A percentile compares a stretch with the other conserved stretches of the same genome.
Evolutionary conservation across 106 monocot genomes (phyloP).

Genomic region (Ottelia alismoides): DNA sequence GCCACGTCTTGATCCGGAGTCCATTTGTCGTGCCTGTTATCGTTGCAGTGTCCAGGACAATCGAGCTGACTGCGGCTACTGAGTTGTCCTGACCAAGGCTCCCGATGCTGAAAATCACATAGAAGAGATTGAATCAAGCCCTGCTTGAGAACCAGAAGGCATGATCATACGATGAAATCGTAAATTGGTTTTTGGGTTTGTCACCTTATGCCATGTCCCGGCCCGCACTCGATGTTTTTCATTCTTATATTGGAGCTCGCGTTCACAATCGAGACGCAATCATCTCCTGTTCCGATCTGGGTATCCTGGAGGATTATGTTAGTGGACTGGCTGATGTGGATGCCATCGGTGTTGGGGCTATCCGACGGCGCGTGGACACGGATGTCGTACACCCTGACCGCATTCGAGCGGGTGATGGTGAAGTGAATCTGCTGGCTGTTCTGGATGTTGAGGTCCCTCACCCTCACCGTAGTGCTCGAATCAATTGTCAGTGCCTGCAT

Average conservation of each 20-base stretch:
- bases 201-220: slow-evolving; percentile 45
- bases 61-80: slow-evolving; percentile 15
- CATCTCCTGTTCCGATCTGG: slow-evolving; percentile 37
- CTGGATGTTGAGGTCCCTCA: slow-evolving; percentile 46
- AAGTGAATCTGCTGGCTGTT: slow-evolving; percentile 42
- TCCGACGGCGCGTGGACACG: slow-evolving; percentile 17
- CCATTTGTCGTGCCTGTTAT: slow-evolving; percentile 32
- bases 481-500: slow-evolving; percentile 82
- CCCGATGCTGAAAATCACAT: slow-evolving; percentile 28
- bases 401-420: not conserved
- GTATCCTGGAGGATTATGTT: slow-evolving; percentile 7
- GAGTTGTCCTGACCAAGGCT: slow-evolving; percentile 31
- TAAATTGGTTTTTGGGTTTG: not conserved
- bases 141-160: not conserved
- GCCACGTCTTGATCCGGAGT: slow-evolving; percentile 56
- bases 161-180: not conserved
- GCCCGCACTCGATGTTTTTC: slow-evolving; percentile 24
- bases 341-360: slow-evolving; percentile 55
- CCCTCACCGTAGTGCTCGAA: slow-evolving; percentile 41
- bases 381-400: slow-evolving; percentile 8
- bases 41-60: slow-evolving; percentile 29
- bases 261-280: slow-evolving; percentile 36
- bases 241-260: slow-evolving; percentile 14
- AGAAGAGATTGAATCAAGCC: not conserved
- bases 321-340: slow-evolving; percentile 20